Evolutionary conservation across 2,329 filamentous ascomycete genomes (phyloP), one percentile per base, ranked within the genome.

Genomic region (Pseudocercospora fijiensis): DNA sequence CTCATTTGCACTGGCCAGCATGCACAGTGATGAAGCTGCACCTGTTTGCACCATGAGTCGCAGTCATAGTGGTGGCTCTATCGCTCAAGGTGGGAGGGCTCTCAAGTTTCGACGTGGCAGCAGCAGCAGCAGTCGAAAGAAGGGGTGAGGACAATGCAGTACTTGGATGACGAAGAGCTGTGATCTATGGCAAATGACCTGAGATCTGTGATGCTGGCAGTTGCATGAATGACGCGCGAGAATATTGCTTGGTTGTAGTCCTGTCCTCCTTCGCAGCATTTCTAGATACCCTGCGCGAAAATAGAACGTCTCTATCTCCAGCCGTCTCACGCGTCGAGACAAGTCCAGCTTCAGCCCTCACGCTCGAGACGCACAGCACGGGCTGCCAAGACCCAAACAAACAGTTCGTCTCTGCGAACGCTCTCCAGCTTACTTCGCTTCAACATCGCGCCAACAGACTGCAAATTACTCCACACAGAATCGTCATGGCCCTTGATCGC

Each of bases 11-110:
- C 79, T 99, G 59, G 92, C 92, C 1, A 96, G 92, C 2, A 96
- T 98, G 91, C 86, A 89, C 41, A 90, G 89, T 1, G 84, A 86
- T 26, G 93, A 98, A 69, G 82, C 81, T 53, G 85, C 86, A 60
- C 91, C 95, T 0, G 80, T 86, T 33, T 95, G 90, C 69, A 90
- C 94, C 63, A 97, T 99, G 92, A 96, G 92, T 65, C 88, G 95
- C 58, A 88, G 82, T 70, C 81, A 75, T 52, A 81, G 82, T 49
- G 79, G 79, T 62, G 83, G 83, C 1, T 77, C 76, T 28, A 80
- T 74, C 49, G 72, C 72, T 33, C 72, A 74, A 43, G 72, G 72
- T 26, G 72, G 72, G 4, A 45, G 72, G 18, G 62, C 62, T 9
- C 65, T 73, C 18, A 60, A 67, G 28, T 71, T 55, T 51, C 43